These are phyloP conservation scores for Fusarium acutatum DNA, from an alignment of 2,329 filamentous ascomycete species.

Conservation along the genomic window DNA sequence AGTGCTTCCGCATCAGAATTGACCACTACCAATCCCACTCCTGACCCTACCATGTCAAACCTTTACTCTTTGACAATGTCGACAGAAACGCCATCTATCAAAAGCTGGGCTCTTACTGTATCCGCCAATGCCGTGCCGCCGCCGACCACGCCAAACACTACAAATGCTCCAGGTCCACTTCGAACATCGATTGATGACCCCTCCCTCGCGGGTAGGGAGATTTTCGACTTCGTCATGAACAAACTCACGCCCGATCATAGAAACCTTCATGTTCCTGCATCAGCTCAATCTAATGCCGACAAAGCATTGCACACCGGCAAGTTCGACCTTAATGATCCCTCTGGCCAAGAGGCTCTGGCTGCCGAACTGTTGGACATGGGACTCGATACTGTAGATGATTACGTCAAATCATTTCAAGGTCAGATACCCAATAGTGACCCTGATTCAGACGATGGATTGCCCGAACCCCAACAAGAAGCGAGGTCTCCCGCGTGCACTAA, in stretches of 20 bases:
- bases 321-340: background rate
- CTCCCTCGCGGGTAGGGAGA: background rate
- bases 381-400: background rate
- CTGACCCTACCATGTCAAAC: background rate
- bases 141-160: background rate
- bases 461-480: background rate
- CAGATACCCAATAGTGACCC: background rate
- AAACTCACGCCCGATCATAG: background rate
- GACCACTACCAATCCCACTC: too few species aligned
- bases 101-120: background rate
- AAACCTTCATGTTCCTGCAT: background rate
- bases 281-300: background rate
- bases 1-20: background rate
- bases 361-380: background rate
- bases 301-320: background rate
- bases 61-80: accelerated
- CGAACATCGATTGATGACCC: background rate
- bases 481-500: background rate
- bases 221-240: background rate
- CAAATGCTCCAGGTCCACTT: background rate
- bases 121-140: background rate
- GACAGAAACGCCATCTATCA: background rate
- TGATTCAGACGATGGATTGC: background rate
- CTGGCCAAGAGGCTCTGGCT: background rate
- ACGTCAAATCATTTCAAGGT: accelerated